phyloP scores from a whole-genome alignment of 1,139 yeast genomes.

The Protomyces gravidus region DNA sequence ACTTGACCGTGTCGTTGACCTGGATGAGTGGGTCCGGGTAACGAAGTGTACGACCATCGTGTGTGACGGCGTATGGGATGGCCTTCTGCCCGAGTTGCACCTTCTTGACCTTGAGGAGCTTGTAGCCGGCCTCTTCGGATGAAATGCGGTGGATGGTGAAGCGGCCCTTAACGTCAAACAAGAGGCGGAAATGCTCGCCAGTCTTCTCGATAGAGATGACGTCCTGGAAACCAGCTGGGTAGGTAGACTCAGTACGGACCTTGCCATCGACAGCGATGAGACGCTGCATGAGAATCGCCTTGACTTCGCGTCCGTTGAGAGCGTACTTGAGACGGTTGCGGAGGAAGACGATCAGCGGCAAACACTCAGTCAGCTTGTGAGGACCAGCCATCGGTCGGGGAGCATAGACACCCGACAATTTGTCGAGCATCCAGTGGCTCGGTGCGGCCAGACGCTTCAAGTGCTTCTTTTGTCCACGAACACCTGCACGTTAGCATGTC shows the following conservation, averaged over 20 bases:
- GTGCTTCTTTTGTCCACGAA: conserved; percentile 65
- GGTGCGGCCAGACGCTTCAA: conserved; percentile 99
- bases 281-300: conserved; percentile 98
- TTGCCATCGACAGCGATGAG: conserved; percentile 98
- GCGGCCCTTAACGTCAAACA: conserved; percentile 97
- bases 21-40: conserved; percentile 97
- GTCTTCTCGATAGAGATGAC: conserved; percentile 95
- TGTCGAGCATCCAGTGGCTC: conserved; percentile 99
- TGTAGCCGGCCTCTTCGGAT: conserved; percentile 96
- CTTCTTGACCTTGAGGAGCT: conserved; percentile 95
- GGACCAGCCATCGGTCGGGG: conserved; percentile 99
- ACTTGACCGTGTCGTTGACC: conserved; percentile 95
- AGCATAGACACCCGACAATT: conserved; percentile 98
- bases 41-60: conserved; percentile 99
- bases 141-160: conserved; percentile 99
- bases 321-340: conserved; percentile 99
- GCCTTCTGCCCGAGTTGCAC: conserved; percentile 98
- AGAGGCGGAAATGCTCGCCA: conserved; percentile 97
- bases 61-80: conserved; percentile 95
- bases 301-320: conserved; percentile 98
- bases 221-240: conserved; percentile 99
- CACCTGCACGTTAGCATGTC: neutral
- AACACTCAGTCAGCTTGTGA: conserved; percentile 98
- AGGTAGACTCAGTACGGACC: conserved; percentile 97
- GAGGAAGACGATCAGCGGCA: conserved; percentile 94